These are phyloP conservation scores for Mycena sanguinolenta DNA, from an alignment of 768 basidiomycete genomes.

Conservation along the genomic window DNA sequence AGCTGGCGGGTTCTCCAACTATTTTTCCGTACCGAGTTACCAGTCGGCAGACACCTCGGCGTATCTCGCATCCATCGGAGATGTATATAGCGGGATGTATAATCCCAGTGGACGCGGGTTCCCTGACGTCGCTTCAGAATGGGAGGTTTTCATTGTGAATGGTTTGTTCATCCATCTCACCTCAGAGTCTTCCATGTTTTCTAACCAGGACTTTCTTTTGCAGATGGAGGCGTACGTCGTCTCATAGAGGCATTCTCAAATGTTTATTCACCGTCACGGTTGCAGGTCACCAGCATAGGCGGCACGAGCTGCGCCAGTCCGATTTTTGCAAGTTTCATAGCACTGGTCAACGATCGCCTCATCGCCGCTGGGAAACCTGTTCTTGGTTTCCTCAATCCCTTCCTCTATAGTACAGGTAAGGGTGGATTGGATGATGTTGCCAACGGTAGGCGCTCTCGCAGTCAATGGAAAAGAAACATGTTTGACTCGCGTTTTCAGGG, in stretches of 20 bases:
- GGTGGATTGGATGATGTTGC: slow-evolving; percentile 18
- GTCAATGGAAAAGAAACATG: slow-evolving; percentile 1
- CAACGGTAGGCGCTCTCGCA: slow-evolving; percentile 9
- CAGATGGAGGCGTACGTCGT: slow-evolving; percentile 20
- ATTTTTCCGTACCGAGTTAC: slow-evolving; percentile 22
- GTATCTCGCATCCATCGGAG: slow-evolving; percentile 16
- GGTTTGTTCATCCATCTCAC: slow-evolving; percentile 17
- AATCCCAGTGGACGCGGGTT: slow-evolving; percentile 22
- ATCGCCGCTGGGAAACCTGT: slow-evolving; percentile 20
- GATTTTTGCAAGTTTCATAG: slow-evolving; percentile 27
- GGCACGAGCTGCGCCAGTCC: slow-evolving; percentile 29
- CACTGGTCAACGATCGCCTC: slow-evolving; percentile 28
- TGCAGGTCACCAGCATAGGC: slow-evolving; percentile 20
- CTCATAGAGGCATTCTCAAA: slow-evolving; percentile 6
- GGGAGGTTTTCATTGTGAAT: slow-evolving; percentile 25
- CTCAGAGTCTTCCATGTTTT: slow-evolving; percentile 7
- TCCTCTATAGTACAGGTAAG: slow-evolving; percentile 21
- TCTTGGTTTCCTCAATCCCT: slow-evolving; percentile 23
- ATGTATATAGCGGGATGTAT: slow-evolving; percentile 19
- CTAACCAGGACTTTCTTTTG: slow-evolving; percentile 1
- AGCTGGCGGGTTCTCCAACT: slow-evolving; percentile 26
- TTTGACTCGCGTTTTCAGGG: slow-evolving; percentile 18
- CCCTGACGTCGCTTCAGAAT: slow-evolving; percentile 27
- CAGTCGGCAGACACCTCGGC: slow-evolving; percentile 15
- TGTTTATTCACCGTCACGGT: slow-evolving; percentile 7